phyloP scores from a whole-genome alignment of 495 filamentous ascomycete species.

The Penicillium subrubescens region DNA sequence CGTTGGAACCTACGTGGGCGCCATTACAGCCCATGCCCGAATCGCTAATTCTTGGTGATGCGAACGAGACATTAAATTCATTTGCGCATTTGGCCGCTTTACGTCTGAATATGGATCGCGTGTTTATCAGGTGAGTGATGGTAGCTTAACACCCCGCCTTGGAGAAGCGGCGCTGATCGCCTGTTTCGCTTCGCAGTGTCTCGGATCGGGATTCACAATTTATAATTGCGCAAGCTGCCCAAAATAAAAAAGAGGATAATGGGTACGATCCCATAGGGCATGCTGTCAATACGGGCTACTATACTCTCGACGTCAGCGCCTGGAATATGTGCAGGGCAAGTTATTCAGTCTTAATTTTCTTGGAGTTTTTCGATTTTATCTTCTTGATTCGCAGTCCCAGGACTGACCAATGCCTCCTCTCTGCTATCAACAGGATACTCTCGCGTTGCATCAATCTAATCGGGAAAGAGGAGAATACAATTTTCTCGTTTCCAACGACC shows the following conservation, averaged over 20 bases:
- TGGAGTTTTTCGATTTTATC: neutral
- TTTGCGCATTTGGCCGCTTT: slow-evolving; percentile 53
- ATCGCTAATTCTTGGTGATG: slow-evolving; percentile 27
- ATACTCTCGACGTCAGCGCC: slow-evolving; percentile 36
- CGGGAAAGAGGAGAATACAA: slow-evolving; percentile 21
- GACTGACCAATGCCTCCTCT: neutral
- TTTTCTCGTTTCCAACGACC: slow-evolving; percentile 45
- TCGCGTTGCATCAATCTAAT: slow-evolving; percentile 39
- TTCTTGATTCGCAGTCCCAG: neutral
- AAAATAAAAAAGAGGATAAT: slow-evolving; percentile 37
- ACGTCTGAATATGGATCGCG: slow-evolving; percentile 50
- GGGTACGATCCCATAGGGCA: neutral
- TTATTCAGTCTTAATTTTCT: neutral
- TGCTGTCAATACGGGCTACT: slow-evolving; percentile 45
- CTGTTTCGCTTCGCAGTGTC: slow-evolving; percentile 37
- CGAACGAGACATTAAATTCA: slow-evolving; percentile 60
- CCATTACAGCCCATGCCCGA: slow-evolving; percentile 22
- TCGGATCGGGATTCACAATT: slow-evolving; percentile 60
- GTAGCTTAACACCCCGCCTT: neutral
- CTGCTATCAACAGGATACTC: slow-evolving; percentile 22
- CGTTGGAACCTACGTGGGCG: neutral
- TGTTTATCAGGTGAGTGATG: slow-evolving; percentile 37
- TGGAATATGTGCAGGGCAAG: slow-evolving; percentile 49
- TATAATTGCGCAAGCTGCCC: slow-evolving; percentile 57
- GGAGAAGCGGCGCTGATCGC: neutral